Base-by-base conservation (phyloP, 2,329 filamentous ascomycete species). In the Sporothrix protearum region DNA sequence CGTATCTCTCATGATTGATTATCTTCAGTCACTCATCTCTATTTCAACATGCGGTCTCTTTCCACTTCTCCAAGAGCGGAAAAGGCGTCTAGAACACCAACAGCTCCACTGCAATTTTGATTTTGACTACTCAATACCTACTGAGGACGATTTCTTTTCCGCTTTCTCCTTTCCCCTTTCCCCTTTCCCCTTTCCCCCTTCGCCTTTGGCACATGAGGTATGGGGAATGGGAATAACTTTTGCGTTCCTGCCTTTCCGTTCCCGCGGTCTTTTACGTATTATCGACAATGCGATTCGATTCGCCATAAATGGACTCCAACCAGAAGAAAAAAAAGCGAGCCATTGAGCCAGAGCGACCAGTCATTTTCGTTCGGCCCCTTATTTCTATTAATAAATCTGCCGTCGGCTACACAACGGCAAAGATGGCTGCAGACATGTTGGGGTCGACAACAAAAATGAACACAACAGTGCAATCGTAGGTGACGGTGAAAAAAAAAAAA, bases 331-430 rank as follows among this genome's bases (percentile, higher is more conserved):
- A 42, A 42, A 9, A 42, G 9, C 39, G 10, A 42, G 14, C 14
- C 10, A 10, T 8, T 51, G 16, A 42, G 57, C 33, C 57, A 61
- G 33, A 22, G 16, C 33, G 8, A 42, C 33, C 33, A 39, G 33
- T 22, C 33, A 61, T 39, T n/a, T 36, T n/a, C 28, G 10, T 5
- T 30, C 16, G 55, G 16, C 55, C 55, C 16, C 36, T 59, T 33
- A 59, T 45, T 64, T 64, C 59, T 64, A 64, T 64, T 64, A 64
- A 45, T 64, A 64, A 45, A 22, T 22, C 45, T 64, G 36, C 33
- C 55, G 55, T 59, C 30, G 30, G 55, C 55, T 36, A 59, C 55
- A 36, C 30, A 30, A 55, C 55, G 30, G 55, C 30, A 36, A n/a
- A 36, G 55, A 59, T 36, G 55, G 55, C 55, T 36, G 55, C 36